Percentiles rank a stretch among this genome's conserved stretches.
phyloP scores from a whole-genome alignment of 345 rosid species.

The Durio zibethinus region DNA sequence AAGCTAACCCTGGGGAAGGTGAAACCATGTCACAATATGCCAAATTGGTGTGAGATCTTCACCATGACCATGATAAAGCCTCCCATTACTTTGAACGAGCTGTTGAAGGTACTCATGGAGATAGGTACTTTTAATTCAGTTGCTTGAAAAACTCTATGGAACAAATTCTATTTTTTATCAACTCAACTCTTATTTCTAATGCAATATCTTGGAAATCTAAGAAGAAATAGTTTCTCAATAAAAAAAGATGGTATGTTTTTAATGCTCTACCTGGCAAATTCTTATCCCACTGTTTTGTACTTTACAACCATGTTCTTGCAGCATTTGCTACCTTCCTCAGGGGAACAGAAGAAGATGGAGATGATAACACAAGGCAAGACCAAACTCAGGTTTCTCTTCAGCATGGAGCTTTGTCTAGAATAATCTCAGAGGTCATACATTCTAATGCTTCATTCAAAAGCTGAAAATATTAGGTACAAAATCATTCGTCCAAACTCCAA shows the following conservation, averaged over 20 bases:
- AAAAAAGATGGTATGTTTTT: too few relatives aligned
- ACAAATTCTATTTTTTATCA: not conserved
- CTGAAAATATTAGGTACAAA: not conserved
- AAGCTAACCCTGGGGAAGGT: slow-evolving; percentile 54
- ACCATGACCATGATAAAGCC: slow-evolving; percentile 56
- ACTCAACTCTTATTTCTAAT: not conserved
- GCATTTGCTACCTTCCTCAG: slow-evolving; percentile 78
- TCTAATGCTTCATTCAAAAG: not conserved
- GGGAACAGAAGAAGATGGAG: slow-evolving; percentile 49
- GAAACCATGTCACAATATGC: slow-evolving; percentile 64
- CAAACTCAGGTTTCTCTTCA: not conserved
- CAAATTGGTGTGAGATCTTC: slow-evolving; percentile 58
- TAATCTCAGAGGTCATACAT: not conserved
- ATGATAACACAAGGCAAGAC: slow-evolving; percentile 8
- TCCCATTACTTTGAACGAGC: slow-evolving; percentile 57
- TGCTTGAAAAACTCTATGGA: not conserved
- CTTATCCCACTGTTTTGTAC: slow-evolving; percentile 9
- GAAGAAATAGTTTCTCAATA: not conserved
- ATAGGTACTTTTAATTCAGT: slow-evolving; percentile 43
- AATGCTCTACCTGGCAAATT: not conserved
- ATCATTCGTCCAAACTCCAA: not conserved
- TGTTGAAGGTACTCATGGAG: slow-evolving; percentile 51
- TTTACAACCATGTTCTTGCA: slow-evolving; percentile 56
- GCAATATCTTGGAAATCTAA: slow-evolving; percentile 1
- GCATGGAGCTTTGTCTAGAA: not conserved